Base-by-base conservation (phyloP, 1,284 basidiomycete genomes). In the Boletus hoseneyae region DNA sequence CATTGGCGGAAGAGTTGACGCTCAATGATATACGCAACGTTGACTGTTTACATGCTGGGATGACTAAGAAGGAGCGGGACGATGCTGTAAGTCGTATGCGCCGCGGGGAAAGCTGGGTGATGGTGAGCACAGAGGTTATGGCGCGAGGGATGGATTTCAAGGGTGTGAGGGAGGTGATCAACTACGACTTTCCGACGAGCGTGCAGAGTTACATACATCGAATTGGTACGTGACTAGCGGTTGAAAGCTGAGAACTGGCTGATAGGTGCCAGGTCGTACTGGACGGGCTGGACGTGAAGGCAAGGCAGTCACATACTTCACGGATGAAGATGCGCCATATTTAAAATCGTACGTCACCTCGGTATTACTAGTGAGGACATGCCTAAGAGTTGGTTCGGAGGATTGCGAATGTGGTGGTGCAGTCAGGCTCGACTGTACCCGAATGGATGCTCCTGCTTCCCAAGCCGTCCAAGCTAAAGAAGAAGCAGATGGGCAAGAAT, bases 91-190 rank as follows among this genome's bases (percentile, higher is more conserved):
- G 79, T 40, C 82, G 87, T 18, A 97, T 99, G 83, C 84, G 90
- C 40, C 77, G 78, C 57, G 96, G 93, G 0, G 80, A 88, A 60
- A 88, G 90, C 54, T 97, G 94, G 94, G 81, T 94, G 23, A 82
- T 97, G 77, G 80, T 97, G 43, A 90, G 87, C 57, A 97, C 94
- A 13, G 95, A 97, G 65, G 90, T 97, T 34, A 89, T 97, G 86
- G 93, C 93, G 11, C 80, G 97, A 57, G 97, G 96, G 4, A 95
- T 99, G 84, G 96, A 99, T 66, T 98, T 99, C 74, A 90, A 91
- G 67, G 94, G 94, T 12, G 87, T 99, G 38, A 79, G 88, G 55
- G 86, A 97, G 59, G 95, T 99, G 11, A 88, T 99, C 67, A 99
- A 97, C 70, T 97, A 94, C 63, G 94, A 97, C 69, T 96, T 97